phyloP scores from a whole-genome alignment of 495 filamentous ascomycete genomes.

The Paragyromitra xinjiangensis region DNA sequence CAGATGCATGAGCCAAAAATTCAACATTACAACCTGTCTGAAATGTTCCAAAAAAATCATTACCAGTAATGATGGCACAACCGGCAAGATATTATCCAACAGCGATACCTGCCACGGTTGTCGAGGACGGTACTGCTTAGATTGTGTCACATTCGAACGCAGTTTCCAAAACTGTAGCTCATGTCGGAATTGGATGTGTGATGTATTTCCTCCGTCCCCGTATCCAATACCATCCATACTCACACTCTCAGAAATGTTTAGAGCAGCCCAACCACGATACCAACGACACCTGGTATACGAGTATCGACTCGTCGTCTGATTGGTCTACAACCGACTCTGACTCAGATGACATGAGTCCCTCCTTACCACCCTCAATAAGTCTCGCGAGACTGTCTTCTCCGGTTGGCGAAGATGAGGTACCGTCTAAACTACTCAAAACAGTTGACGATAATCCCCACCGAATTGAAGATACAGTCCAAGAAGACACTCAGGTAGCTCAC shows the following conservation, averaged over 20 bases:
- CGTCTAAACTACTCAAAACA: neutral
- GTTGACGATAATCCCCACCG: neutral
- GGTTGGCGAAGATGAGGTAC: neutral
- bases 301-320: neutral
- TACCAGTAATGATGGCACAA: neutral
- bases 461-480: neutral
- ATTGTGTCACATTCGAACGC: neutral
- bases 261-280: neutral
- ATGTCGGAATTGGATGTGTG: constrained; percentile 22
- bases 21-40: neutral
- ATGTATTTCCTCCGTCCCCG: constrained; percentile 1
- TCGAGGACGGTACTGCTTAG: neutral
- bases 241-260: neutral
- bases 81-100: neutral
- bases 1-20: constrained; percentile 18
- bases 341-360: neutral
- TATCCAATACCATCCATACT: neutral
- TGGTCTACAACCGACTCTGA: neutral
- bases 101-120: constrained; percentile 9
- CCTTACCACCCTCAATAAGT: neutral
- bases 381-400: neutral
- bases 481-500: neutral
- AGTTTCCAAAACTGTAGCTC: constrained; percentile 4
- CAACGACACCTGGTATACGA: neutral
- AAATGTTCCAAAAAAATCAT: constrained; percentile 1